A percentile compares a stretch with the other conserved stretches of the same genome.
These are phyloP conservation scores for Pilatotrama ljubarskyi DNA, from an alignment of 768 basidiomycete genomes.

Conservation along the genomic window DNA sequence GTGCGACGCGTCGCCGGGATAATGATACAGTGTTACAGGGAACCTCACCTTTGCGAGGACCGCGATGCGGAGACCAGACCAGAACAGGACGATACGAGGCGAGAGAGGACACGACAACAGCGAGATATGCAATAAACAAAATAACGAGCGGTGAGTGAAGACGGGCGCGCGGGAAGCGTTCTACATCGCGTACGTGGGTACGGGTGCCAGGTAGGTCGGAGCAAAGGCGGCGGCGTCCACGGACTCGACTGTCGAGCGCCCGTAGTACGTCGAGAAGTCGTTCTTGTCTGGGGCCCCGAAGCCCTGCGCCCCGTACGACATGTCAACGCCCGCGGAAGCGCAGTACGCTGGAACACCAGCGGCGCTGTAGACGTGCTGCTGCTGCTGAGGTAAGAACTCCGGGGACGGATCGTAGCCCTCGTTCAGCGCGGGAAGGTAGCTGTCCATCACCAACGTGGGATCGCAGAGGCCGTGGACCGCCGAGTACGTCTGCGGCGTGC, in stretches of 20 bases:
- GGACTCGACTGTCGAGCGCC: constrained; percentile 16
- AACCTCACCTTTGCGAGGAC: not conserved
- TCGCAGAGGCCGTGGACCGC: constrained; percentile 14
- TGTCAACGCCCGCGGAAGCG: constrained; percentile 9
- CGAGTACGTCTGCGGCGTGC: constrained; percentile 26
- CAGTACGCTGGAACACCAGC: constrained; percentile 13
- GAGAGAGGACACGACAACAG: constrained; percentile 8
- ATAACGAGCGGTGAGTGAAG: constrained; percentile 21
- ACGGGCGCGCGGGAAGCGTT: constrained; percentile 13
- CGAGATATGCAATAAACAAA: constrained; percentile 21
- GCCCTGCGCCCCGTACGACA: constrained; percentile 16
- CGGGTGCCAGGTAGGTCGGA: constrained; percentile 15
- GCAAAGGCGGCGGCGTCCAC: constrained; percentile 19
- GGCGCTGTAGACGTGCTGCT: constrained; percentile 5
- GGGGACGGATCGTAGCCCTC: constrained; percentile 20
- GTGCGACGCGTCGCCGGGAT: constrained; percentile 20
- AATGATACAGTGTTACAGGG: constrained; percentile 20
- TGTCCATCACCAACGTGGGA: constrained; percentile 8
- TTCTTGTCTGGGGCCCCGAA: constrained; percentile 12
- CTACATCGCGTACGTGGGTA: constrained; percentile 27
- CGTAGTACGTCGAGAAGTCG: constrained; percentile 25
- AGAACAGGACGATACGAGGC: constrained; percentile 1
- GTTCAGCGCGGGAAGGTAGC: constrained; percentile 10
- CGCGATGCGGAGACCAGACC: not conserved
- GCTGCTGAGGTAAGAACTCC: constrained; percentile 26